Conservation (phyloP, 2,329 filamentous ascomycete species). For the Fusarium compactum region DNA sequence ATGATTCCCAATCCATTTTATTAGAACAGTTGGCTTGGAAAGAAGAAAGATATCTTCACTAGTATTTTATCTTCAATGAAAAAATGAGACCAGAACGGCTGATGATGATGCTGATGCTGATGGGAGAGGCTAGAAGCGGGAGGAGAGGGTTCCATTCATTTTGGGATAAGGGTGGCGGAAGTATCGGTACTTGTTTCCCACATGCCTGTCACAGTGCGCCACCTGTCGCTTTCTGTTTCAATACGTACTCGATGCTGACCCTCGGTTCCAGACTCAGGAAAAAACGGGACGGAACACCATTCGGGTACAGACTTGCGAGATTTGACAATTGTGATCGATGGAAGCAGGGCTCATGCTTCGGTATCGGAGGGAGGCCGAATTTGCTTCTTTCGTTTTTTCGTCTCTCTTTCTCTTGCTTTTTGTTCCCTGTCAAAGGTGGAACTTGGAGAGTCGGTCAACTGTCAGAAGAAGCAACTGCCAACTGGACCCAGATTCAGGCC, state of each 20-base stretch:
- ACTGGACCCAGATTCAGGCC: background rate
- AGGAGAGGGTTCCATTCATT: conserved; percentile 40
- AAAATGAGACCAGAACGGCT: conserved; percentile 23
- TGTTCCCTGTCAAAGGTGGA: background rate
- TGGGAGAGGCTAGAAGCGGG: conserved; percentile 34
- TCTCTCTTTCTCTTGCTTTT: background rate
- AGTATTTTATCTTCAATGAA: conserved; percentile 12
- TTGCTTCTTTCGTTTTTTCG: background rate
- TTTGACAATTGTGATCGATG: conserved; percentile 16
- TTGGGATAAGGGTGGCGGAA: conserved; percentile 29
- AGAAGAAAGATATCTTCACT: conserved; percentile 13
- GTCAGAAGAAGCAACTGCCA: conserved; percentile 12
- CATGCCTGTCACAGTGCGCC: conserved; percentile 42
- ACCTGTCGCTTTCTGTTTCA: conserved; percentile 26
- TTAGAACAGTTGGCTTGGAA: background rate
- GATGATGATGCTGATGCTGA: conserved; percentile 12
- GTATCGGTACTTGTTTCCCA: conserved; percentile 40
- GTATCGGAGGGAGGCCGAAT: background rate
- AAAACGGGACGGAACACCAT: conserved; percentile 23
- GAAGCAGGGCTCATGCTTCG: conserved; percentile 2
- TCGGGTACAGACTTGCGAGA: conserved; percentile 41
- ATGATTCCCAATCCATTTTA: background rate
- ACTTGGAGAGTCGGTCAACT: background rate
- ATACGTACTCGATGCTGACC: conserved; percentile 18
- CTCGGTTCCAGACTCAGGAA: conserved; percentile 29